Base-by-base conservation (phyloP, 805 yeast genomes). In the Candida krabiensis region DNA sequence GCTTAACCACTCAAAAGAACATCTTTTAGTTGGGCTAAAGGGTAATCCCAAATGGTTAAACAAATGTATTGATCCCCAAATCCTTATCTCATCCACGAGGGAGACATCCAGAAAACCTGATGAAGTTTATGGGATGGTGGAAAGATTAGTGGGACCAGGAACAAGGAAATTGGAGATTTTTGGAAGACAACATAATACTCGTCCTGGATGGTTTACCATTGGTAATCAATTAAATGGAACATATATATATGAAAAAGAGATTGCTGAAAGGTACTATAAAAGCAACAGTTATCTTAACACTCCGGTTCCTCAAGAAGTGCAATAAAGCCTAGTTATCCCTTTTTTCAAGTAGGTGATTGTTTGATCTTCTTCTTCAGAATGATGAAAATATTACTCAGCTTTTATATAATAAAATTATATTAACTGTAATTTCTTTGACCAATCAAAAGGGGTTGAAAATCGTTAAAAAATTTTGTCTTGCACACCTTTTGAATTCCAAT, bases 1-100 rank as follows among this genome's bases (percentile, higher is more conserved):
- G 98, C 69, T 90, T 37, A 90, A 90, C 56, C 98, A 90, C 61
- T 85, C 96, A 0, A 90, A 90, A 52, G 98, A 90, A 60, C 97
- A 90, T 58, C 66, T 88, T 30, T 62, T 90, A 4, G 85, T 91
- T 7, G 98, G 96, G 22, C 54, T 84, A 18, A 90, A 90, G 53
- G 97, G 96, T 0, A 57, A 76, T 28, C 89, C 95, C 0, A 53
- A 61, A 24, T 87, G 96, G 95, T 52, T 88, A 19, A 76, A 75
- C 40, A 65, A 70, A 37, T 70, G 75, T 21, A 60, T 85, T 13
- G 96, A 90, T 57, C 67, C 82, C 3, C 96, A 90, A 55, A 64
- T 83, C 5, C 70, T 90, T 29, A 91, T 88, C 1, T 82, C 96
- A 7, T 72, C 83, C 1, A 86, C 97, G 0, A 72, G 96, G 49